Base-by-base conservation (phyloP, 73 alveolate species). In the Paramecium caudatum region DNA sequence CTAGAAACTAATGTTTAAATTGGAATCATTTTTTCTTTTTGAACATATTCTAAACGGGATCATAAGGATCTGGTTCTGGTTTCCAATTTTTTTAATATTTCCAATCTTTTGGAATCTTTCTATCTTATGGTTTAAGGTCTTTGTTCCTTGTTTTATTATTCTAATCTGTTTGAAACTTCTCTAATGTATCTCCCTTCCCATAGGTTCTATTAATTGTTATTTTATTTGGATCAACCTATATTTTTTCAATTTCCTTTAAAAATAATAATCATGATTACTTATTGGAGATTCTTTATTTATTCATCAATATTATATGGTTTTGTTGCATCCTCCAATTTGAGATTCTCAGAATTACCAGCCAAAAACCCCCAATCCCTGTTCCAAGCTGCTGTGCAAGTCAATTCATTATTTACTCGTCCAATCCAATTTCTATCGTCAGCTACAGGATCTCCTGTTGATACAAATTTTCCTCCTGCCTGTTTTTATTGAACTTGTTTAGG, bases 371-470 rank as follows among this genome's bases (percentile, higher is more conserved):
- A 86, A 86, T 86, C 93, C 65, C 84, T 36, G 43, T 86, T 62
- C 93, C 93, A 86, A n/a, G 93, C 88, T 16, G 87, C 61, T 62
- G 85, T 65, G 33, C 93, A 86, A 62, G 62, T 86, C 65, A 86
- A 86, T 46, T 86, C 93, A 86, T 86, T 86, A 30, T 86, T 62
- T 16, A 86, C 84, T 62, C 93, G 47, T 62, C 90, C 93, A 4
- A 86, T 86, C 93, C 93, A 86, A 65, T 86, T 86, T 33, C 93
- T 70, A 86, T 86, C 93, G 41, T 86, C 93, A 41, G 93, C 93
- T 13, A 86, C 93, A 21, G 93, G 85, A 43, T 86, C 93, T 19
- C 90, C 88, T 5, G 82, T 86, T 86, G 82, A 41, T 1, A 39
- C 93, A 63, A 86, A 86, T 34, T 86, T 86, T 19, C 84, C 90